These are phyloP conservation scores for Corylus heterophylla DNA, from an alignment of 306 rosid species.

Conservation along the genomic window DNA sequence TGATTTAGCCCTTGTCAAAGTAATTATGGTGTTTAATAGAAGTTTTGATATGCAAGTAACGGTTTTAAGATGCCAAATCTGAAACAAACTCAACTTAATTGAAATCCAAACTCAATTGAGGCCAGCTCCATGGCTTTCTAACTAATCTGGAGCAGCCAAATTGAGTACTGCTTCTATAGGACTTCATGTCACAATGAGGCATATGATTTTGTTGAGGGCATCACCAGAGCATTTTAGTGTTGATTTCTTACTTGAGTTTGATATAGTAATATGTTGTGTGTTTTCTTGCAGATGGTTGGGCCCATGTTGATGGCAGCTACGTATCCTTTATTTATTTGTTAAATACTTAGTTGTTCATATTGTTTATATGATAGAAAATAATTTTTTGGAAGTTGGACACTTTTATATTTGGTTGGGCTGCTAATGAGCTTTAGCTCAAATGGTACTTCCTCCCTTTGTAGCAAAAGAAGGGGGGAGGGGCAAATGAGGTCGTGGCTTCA, in stretches of 20 bases:
- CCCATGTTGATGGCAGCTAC: slow-evolving; percentile 82
- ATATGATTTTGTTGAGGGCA: not conserved
- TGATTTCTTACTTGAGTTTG: not conserved
- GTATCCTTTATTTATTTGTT: slow-evolving; percentile 58
- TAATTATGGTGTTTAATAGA: not conserved
- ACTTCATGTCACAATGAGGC: not conserved
- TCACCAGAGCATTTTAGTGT: not conserved
- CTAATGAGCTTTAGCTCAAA: too few relatives aligned
- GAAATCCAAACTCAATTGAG: not conserved
- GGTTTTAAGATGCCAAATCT: not conserved
- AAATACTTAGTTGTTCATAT: slow-evolving; percentile 7
- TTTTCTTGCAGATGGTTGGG: slow-evolving; percentile 83
- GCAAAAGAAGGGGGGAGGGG: too few relatives aligned
- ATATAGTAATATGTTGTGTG: not conserved
- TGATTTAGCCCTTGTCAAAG: not conserved
- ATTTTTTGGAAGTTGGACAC: too few relatives aligned
- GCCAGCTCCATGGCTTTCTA: not conserved
- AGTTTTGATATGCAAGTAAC: not conserved
- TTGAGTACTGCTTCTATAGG: not conserved
- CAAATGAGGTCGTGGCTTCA: too few relatives aligned
- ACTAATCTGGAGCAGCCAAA: not conserved
- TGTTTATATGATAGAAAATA: not conserved
- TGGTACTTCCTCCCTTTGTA: too few relatives aligned
- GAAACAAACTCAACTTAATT: not conserved
- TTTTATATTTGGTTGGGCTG: too few relatives aligned